A percentile compares a stretch with the other conserved stretches of the same genome.
phyloP scores from a whole-genome alignment of 148 eudicot genomes.

The Silene latifolia region DNA sequence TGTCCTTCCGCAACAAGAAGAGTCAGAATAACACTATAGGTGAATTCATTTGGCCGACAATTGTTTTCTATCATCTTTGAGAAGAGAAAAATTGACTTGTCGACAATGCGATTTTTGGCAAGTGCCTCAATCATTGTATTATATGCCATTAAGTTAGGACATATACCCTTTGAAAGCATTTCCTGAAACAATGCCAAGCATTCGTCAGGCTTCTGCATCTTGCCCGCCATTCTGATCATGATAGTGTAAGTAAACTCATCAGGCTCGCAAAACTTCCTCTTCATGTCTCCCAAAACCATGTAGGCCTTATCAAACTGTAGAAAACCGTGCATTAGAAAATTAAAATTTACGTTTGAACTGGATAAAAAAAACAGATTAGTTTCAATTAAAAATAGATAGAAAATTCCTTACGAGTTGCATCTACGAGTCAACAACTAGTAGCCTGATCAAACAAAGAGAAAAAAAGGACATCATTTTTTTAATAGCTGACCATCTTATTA shows the following conservation, averaged over 20 bases:
- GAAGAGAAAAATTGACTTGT: conserved; percentile 63
- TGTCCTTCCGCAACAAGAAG: conserved; percentile 73
- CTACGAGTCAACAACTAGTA: not conserved
- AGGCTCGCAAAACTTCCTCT: conserved; percentile 63
- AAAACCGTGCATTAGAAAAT: conserved; percentile 65
- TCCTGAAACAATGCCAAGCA: conserved; percentile 65
- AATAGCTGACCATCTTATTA: no score
- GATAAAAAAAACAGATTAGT: not conserved
- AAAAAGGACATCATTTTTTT: not conserved
- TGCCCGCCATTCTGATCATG: conserved; percentile 76
- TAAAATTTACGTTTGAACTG: conserved; percentile 19
- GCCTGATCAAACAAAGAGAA: no score
- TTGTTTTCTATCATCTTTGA: conserved; percentile 73
- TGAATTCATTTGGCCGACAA: conserved; percentile 86
- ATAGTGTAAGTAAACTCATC: conserved; percentile 91
- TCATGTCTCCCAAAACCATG: conserved; percentile 78
- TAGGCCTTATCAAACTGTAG: conserved; percentile 71
- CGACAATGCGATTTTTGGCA: conserved; percentile 60
- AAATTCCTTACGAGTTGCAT: not conserved
- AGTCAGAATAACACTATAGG: conserved; percentile 67
- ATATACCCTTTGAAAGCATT: conserved; percentile 63
- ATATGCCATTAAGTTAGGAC: conserved; percentile 68
- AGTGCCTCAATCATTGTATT: conserved; percentile 82
- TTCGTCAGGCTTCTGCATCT: conserved; percentile 59
- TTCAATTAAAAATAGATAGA: not conserved